Base-by-base conservation (phyloP, 768 basidiomycete genomes). In the Leucosporidium creatinivorum region DNA sequence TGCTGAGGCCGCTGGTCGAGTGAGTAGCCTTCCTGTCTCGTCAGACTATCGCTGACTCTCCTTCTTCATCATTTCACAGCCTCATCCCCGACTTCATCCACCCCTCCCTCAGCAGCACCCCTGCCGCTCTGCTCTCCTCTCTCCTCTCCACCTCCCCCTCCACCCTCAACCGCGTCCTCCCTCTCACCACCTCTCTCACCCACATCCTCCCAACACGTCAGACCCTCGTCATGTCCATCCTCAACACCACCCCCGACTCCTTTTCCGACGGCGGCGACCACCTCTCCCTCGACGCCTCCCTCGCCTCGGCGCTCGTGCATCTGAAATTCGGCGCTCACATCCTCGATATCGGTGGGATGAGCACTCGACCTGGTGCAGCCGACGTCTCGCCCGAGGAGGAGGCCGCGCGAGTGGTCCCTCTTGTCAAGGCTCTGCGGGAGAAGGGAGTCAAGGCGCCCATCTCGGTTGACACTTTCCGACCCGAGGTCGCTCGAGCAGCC, bases 221-320 rank as follows among this genome's bases (percentile, higher is more conserved):
- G 15, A 77, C 89, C 1, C 83, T 84, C 64, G 76, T 97, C 65
- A 97, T 98, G 94, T 88, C 88, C 0, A 96, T 90, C 1, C 83
- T 99, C 65, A 97, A 98, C 76, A 83, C 84, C 9, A 97, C 94
- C 0, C 93, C 94, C 3, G 94, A 99, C 78, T 96, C 93, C 0
- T 97, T 97, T 79, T 97, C 93, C 0, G 93, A 97, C 69, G 92
- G 92, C 15, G 82, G 85, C 1, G 75, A 78, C 25, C 81, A 88
- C 76, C 81, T 83, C 68, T 82, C 81, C 0, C 70, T 86, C 17
- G 71, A 82, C 0, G 60, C 79, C 5, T 82, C 90, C 0, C 80
- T 85, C 3, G 68, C 77, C 0, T 63, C 73, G n/a, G 75, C 67
- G 2, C 50, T 44, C 6, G 21, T 47, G 19, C 76, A 77, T 51